Evolutionary conservation across 2,329 filamentous ascomycete species (phyloP).

Genomic region (Canariomyces notabilis): DNA sequence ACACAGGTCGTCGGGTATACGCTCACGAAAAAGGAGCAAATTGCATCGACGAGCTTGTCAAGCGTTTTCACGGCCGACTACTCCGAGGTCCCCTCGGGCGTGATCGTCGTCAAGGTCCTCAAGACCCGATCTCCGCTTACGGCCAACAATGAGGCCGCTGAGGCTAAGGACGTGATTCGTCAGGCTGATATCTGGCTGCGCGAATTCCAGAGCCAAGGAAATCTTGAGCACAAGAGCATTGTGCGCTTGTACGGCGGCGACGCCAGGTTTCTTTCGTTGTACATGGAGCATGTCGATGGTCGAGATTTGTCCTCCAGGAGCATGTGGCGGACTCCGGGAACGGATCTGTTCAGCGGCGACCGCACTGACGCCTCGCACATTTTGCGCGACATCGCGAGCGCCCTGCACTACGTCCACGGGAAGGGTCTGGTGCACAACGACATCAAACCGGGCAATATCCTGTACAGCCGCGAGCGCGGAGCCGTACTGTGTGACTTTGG

Average conservation of each 20-base stretch:
- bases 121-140: constrained; percentile 43
- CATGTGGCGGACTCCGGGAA: constrained; percentile 44
- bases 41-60: constrained; percentile 50
- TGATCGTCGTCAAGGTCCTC: constrained; percentile 57
- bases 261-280: constrained; percentile 54
- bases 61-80: constrained; percentile 53
- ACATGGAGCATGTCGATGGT: constrained; percentile 58
- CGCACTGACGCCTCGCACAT: constrained; percentile 48
- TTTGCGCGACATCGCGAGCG: constrained; percentile 48
- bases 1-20: constrained; percentile 50
- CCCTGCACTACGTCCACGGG: constrained; percentile 52
- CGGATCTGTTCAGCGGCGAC: constrained; percentile 47
- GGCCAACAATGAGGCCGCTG: constrained; percentile 42
- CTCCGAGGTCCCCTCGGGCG: constrained; percentile 47
- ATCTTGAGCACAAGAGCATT: constrained; percentile 52
- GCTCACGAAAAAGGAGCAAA: constrained; percentile 52
- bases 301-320: constrained; percentile 47
- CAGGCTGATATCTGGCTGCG: constrained; percentile 58
- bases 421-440: constrained; percentile 55
- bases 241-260: constrained; percentile 55
- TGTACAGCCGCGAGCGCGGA: constrained; percentile 54
- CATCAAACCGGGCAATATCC: constrained; percentile 57
- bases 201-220: constrained; percentile 52
- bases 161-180: constrained; percentile 51
- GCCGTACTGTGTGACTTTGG: constrained; percentile 59